A percentile compares a stretch with the other conserved stretches of the same genome.
Conservation (phyloP, 495 filamentous ascomycete genomes). For the Xylaria bambusicola region DNA sequence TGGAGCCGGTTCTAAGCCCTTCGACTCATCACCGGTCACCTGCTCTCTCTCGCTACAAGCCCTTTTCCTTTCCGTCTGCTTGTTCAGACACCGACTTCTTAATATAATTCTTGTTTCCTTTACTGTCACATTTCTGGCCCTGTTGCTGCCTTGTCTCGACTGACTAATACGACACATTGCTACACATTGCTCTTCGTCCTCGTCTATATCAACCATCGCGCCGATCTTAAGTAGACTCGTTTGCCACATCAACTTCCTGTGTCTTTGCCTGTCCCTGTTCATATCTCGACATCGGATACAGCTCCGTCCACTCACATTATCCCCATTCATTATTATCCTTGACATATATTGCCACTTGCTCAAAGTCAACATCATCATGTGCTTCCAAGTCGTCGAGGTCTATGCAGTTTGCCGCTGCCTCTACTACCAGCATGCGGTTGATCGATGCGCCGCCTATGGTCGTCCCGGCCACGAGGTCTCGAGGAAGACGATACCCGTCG, state of each 20-base stretch:
- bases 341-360: slow-evolving; percentile 16
- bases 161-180: slow-evolving; percentile 12
- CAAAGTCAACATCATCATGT: slow-evolving; percentile 55
- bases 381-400: slow-evolving; percentile 70
- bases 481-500: slow-evolving; percentile 75
- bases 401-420: slow-evolving; percentile 80
- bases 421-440: slow-evolving; percentile 77
- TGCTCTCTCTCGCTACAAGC: slow-evolving; percentile 31
- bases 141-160: slow-evolving; percentile 17
- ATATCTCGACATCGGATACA: background rate
- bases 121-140: slow-evolving; percentile 7
- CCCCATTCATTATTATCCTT: slow-evolving; percentile 14
- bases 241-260: background rate
- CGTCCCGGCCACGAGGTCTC: slow-evolving; percentile 71
- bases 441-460: slow-evolving; percentile 70
- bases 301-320: slow-evolving; percentile 7
- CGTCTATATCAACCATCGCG: slow-evolving; percentile 20
- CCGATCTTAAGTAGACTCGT: slow-evolving; percentile 12
- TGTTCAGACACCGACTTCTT: slow-evolving; percentile 28
- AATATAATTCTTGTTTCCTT: slow-evolving; percentile 30
- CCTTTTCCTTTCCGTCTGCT: slow-evolving; percentile 32
- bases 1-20: slow-evolving; percentile 27
- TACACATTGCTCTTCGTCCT: background rate
- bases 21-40: slow-evolving; percentile 39
- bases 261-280: background rate